Percentiles rank a stretch among this genome's conserved stretches.
Evolutionary conservation across 2,329 filamentous ascomycete species (phyloP).

Genomic region (Talaromyces rugulosus): DNA sequence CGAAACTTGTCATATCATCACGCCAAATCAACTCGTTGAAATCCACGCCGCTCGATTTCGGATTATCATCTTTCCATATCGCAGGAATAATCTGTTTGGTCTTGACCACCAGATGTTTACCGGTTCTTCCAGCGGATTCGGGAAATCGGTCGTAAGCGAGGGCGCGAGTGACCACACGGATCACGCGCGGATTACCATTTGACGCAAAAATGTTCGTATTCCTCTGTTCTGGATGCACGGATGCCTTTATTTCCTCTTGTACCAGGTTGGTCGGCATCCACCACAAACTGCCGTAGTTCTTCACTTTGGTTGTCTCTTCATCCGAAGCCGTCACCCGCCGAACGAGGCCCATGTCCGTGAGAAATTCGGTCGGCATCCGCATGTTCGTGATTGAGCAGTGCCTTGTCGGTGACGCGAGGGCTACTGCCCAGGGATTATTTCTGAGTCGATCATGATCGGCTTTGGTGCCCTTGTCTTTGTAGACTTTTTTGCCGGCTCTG

Average conservation of each 20-base stretch:
- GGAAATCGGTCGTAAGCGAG: conserved; percentile 20
- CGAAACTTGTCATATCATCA: conserved; percentile 43
- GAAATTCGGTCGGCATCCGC: conserved; percentile 29
- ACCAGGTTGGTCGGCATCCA: conserved; percentile 31
- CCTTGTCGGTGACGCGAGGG: conserved; percentile 34
- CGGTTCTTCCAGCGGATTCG: conserved; percentile 2
- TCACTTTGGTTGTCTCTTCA: not conserved
- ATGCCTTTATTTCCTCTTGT: conserved; percentile 24
- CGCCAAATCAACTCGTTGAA: conserved; percentile 40
- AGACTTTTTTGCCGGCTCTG: conserved; percentile 14
- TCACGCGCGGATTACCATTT: conserved; percentile 14
- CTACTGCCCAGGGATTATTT: conserved; percentile 38
- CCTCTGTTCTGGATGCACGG: not conserved
- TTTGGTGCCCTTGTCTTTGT: conserved; percentile 22
- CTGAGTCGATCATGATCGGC: conserved; percentile 25
- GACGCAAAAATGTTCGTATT: not conserved
- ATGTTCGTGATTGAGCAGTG: conserved; percentile 28
- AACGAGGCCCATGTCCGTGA: conserved; percentile 35
- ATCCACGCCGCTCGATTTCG: conserved; percentile 20
- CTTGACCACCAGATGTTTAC: not conserved
- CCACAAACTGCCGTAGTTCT: conserved; percentile 20
- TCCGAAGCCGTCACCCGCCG: conserved; percentile 20
- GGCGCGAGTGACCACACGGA: conserved; percentile 27
- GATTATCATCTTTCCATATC: not conserved
- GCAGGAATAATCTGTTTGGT: conserved; percentile 1